Conservation (phyloP, 148 eudicot species). For the Vaccinium vitisidaea region DNA sequence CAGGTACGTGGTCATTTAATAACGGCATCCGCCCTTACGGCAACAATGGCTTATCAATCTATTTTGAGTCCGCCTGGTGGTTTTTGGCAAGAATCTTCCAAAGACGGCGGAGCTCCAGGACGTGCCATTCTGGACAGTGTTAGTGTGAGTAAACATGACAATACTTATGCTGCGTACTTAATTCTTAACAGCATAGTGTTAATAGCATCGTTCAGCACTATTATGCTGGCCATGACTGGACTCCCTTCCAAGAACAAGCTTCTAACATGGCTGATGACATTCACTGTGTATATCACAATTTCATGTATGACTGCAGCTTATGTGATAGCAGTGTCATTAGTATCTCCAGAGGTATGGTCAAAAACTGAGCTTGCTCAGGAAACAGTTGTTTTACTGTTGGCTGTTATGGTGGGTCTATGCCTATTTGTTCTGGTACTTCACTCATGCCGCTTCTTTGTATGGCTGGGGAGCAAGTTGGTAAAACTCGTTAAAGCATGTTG, state of each 20-base stretch:
- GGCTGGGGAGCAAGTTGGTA: too few relatives aligned
- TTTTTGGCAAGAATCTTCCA: not conserved
- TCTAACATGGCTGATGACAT: not conserved
- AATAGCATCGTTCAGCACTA: not conserved
- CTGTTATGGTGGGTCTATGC: not conserved
- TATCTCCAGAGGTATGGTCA: not conserved
- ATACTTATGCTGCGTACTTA: not conserved
- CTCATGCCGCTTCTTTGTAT: too few relatives aligned
- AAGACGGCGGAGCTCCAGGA: not conserved
- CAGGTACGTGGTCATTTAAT: not conserved
- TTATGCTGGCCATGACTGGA: not conserved
- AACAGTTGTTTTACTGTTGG: fast-evolving
- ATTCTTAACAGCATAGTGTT: not conserved
- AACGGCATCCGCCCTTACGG: not conserved
- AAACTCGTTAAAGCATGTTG: too few relatives aligned
- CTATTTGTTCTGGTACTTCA: too few relatives aligned
- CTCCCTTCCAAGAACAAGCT: not conserved
- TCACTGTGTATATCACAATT: not conserved
- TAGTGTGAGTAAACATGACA: too few relatives aligned
- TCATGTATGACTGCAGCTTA: not conserved
- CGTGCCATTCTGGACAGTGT: not conserved
- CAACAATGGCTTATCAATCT: not conserved
- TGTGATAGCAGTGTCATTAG: not conserved
- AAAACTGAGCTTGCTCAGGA: too few relatives aligned
- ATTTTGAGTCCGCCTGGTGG: conserved; percentile 2